These are phyloP conservation scores for Lachancea sp. DNA, from an alignment of 805 yeast genomes.

Conservation along the genomic window DNA sequence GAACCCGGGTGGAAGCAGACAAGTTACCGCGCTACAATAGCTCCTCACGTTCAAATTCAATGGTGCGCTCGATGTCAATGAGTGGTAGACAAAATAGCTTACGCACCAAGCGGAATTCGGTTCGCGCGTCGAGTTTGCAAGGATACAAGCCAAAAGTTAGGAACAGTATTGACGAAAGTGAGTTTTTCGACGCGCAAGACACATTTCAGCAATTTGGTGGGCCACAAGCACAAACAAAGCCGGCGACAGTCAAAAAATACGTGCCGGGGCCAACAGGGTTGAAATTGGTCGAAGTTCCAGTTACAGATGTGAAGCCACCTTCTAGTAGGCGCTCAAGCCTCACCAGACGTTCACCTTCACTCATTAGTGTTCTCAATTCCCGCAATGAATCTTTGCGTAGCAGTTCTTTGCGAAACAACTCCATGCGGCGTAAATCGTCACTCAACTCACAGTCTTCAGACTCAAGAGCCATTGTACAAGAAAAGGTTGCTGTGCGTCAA, in stretches of 20 bases:
- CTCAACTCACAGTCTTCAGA: constrained; percentile 11
- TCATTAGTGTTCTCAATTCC: constrained; percentile 8
- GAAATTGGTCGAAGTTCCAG: constrained; percentile 63
- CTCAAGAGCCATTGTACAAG: background rate
- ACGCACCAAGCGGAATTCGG: constrained; percentile 1
- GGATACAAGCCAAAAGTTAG: background rate
- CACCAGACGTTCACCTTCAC: constrained; percentile 14
- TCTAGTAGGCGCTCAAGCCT: constrained; percentile 12
- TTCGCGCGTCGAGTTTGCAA: constrained; percentile 7
- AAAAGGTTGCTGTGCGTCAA: background rate
- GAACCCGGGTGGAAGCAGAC: constrained; percentile 21
- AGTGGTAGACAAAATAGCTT: constrained; percentile 6
- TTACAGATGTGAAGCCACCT: constrained; percentile 24
- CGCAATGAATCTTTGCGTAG: constrained; percentile 7
- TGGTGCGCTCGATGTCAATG: constrained; percentile 4
- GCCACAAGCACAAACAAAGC: constrained; percentile 18
- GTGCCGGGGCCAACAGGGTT: constrained; percentile 71
- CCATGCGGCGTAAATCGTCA: constrained; percentile 10
- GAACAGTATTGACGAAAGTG: constrained; percentile 7
- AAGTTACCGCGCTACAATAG: constrained; percentile 23
- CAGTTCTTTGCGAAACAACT: constrained; percentile 6
- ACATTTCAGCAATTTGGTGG: constrained; percentile 33
- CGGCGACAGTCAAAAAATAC: constrained; percentile 56
- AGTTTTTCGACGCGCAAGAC: constrained; percentile 23
- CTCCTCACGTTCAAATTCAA: constrained; percentile 11